These are phyloP conservation scores for Stagonosporopsis vannaccii DNA, from an alignment of 2,329 filamentous ascomycete species.

Conservation along the genomic window DNA sequence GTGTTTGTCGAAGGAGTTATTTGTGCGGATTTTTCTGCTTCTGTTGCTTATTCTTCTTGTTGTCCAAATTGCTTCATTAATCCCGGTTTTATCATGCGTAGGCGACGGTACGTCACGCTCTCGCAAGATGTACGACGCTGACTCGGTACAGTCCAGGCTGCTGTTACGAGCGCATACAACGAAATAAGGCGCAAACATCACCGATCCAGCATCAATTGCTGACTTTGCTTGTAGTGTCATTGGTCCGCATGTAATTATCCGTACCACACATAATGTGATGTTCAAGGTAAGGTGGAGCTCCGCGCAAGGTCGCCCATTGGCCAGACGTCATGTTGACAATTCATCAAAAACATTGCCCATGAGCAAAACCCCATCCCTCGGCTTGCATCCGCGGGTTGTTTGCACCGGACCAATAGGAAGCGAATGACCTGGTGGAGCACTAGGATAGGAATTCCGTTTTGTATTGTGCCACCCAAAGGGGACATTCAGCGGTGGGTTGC, in stretches of 20 bases:
- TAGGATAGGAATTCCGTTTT: not conserved
- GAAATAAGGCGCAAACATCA: not conserved
- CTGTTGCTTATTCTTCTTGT: too few species aligned
- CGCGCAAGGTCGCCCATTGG: constrained; percentile 9
- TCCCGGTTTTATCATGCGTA: too few species aligned
- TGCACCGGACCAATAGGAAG: not conserved
- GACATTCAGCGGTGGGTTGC: not conserved
- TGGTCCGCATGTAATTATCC: not conserved
- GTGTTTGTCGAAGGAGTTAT: not conserved
- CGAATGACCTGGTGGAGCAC: too few species aligned
- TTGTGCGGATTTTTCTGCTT: too few species aligned
- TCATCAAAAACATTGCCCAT: constrained; percentile 1
- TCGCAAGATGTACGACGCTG: constrained; percentile 4
- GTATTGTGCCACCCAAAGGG: not conserved
- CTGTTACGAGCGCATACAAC: not conserved
- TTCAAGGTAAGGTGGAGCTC: not conserved
- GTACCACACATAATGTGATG: not conserved
- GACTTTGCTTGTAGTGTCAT: not conserved
- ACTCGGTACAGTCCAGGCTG: not conserved
- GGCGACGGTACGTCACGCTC: constrained; percentile 8
- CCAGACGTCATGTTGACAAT: constrained; percentile 13
- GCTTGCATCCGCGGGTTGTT: not conserved
- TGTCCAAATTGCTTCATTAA: too few species aligned
- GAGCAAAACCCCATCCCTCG: not conserved
- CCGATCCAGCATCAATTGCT: not conserved